Conservation (phyloP, 2,329 filamentous ascomycete species). For the Penicillium italicum region DNA sequence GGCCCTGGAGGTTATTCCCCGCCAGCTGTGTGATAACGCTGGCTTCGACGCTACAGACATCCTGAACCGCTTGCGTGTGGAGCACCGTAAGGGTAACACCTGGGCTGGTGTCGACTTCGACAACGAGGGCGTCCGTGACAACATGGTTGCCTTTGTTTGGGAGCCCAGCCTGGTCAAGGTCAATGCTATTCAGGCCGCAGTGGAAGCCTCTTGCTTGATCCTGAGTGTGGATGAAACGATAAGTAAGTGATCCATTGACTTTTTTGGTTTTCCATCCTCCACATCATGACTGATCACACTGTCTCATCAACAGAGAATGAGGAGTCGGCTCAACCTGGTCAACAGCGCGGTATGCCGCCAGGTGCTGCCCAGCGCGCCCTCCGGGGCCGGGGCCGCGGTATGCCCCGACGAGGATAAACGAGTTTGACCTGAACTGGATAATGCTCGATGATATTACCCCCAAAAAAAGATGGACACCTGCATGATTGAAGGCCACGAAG, state of each 20-base stretch:
- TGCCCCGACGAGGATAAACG: constrained; percentile 57
- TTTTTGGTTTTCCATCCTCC: not conserved
- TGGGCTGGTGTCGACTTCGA: constrained; percentile 97
- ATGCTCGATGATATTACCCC: constrained; percentile 14
- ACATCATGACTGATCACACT: constrained; percentile 16
- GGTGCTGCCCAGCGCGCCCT: constrained; percentile 86
- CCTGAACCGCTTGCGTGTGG: constrained; percentile 89
- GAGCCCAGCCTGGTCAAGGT: constrained; percentile 94
- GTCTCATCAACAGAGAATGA: constrained; percentile 63
- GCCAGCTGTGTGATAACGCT: constrained; percentile 96
- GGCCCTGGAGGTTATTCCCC: constrained; percentile 91
- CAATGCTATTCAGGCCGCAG: constrained; percentile 93
- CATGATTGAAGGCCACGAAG: not conserved
- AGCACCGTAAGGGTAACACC: constrained; percentile 86
- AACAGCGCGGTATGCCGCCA: constrained; percentile 68
- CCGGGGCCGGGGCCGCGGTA: constrained; percentile 78
- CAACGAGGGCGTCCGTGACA: constrained; percentile 87
- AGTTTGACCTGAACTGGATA: constrained; percentile 26
- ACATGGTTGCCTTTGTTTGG: constrained; percentile 96
- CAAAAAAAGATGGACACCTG: constrained; percentile 13
- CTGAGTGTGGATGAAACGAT: constrained; percentile 97
- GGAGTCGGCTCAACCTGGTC: constrained; percentile 81
- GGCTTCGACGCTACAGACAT: constrained; percentile 98
- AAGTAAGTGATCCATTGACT: constrained; percentile 50
- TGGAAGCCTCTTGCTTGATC: constrained; percentile 92